Evolutionary conservation across 257 asterid species (phyloP).

Genomic region (Penstemon eatonii): DNA sequence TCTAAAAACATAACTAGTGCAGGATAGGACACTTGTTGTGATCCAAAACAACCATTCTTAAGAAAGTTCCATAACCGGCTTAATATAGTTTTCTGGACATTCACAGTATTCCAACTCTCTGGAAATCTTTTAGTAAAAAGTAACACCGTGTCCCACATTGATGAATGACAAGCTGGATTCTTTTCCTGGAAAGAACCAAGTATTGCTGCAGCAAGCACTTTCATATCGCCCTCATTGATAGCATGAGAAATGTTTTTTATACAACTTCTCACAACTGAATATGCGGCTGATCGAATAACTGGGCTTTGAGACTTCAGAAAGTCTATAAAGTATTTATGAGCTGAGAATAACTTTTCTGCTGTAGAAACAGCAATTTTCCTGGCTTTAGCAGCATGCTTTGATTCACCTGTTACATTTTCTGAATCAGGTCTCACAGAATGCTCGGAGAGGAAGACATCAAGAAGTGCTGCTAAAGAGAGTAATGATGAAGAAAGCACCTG

Average conservation of each 20-base stretch:
- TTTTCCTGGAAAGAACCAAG: conserved; percentile 92
- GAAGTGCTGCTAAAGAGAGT: conserved; percentile 85
- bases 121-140: conserved; percentile 69
- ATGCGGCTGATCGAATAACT: conserved; percentile 79
- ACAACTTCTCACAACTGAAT: conserved; percentile 73
- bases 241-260: conserved; percentile 75
- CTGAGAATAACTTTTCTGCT: conserved; percentile 65
- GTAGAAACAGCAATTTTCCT: conserved; percentile 60
- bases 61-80: conserved; percentile 78
- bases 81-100: conserved; percentile 70
- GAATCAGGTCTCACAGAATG: conserved; percentile 55
- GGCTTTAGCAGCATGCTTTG: conserved; percentile 75
- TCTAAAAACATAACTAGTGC: conserved; percentile 74
- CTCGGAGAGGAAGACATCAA: conserved; percentile 61
- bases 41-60: conserved; percentile 93
- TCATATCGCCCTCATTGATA: conserved; percentile 63
- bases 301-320: conserved; percentile 80
- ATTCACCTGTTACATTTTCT: conserved; percentile 55
- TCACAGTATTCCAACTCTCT: conserved; percentile 68
- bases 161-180: conserved; percentile 78
- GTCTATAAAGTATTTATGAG: conserved; percentile 69
- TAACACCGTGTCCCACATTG: conserved; percentile 87
- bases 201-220: conserved; percentile 69
- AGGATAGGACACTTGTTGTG: conserved; percentile 93
- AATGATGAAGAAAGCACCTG: conserved; percentile 91